Percentiles rank a stretch among this genome's conserved stretches.
Conservation (phyloP, 495 filamentous ascomycete species). For the Lophiotrema nucula region DNA sequence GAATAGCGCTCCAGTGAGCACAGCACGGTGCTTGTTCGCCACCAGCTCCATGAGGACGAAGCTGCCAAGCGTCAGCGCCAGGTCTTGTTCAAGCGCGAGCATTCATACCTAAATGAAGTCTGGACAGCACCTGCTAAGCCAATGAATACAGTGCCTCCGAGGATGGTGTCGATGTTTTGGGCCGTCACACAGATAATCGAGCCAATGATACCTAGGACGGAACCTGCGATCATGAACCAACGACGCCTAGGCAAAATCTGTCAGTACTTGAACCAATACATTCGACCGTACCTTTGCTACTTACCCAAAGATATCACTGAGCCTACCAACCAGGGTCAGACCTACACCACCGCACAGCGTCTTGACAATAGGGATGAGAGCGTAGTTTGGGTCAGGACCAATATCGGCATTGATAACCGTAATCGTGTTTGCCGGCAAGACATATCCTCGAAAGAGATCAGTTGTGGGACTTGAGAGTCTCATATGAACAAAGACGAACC, state of each 20-base stretch:
- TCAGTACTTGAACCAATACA: too few relatives aligned
- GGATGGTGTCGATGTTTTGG: constrained; percentile 28
- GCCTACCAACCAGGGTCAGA: constrained; percentile 7
- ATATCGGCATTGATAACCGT: constrained; percentile 24
- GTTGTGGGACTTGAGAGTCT: neutral
- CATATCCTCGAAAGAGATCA: constrained; percentile 6
- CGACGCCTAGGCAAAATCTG: neutral
- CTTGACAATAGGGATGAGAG: constrained; percentile 10
- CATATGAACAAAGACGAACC: neutral
- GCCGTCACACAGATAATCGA: constrained; percentile 31
- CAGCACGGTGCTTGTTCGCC: constrained; percentile 20
- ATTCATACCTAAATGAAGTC: constrained; percentile 14
- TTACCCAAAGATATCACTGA: constrained; percentile 20
- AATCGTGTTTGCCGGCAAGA: constrained; percentile 15
- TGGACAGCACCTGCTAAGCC: constrained; percentile 17
- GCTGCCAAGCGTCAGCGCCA: neutral
- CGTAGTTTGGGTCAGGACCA: constrained; percentile 18
- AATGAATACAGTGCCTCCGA: constrained; percentile 19
- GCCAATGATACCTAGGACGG: constrained; percentile 28
- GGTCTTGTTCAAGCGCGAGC: too few relatives aligned
- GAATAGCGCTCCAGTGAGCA: constrained; percentile 9
- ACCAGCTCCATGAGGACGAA: constrained; percentile 21
- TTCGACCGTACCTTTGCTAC: too few relatives aligned
- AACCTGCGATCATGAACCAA: constrained; percentile 34
- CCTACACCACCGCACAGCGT: constrained; percentile 15